These are phyloP conservation scores for Colletotrichum sp. DNA, from an alignment of 2,329 filamentous ascomycete species.

Conservation along the genomic window DNA sequence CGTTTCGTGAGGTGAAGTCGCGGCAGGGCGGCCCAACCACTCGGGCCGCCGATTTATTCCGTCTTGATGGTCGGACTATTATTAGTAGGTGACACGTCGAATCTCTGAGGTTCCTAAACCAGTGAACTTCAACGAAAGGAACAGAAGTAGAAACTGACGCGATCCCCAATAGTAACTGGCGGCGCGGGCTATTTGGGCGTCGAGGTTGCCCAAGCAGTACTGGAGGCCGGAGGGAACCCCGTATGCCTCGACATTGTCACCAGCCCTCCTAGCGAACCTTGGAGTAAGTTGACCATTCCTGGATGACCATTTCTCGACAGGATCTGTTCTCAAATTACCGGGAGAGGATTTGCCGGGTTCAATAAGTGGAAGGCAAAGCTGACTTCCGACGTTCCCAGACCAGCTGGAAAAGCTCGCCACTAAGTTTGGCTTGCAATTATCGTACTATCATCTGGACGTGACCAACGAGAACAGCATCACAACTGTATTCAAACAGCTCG, in stretches of 20 bases:
- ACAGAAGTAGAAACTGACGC: neutral
- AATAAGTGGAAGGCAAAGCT: neutral
- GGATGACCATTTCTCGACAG: neutral
- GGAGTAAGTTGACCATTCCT: conserved; percentile 19
- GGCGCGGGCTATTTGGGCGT: conserved; percentile 27
- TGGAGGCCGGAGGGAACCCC: conserved; percentile 37
- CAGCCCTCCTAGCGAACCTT: conserved; percentile 18
- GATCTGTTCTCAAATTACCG: neutral
- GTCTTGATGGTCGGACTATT: neutral
- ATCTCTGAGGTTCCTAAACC: neutral
- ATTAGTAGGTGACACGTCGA: neutral
- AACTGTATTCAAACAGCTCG: conserved; percentile 23
- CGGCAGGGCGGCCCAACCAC: neutral
- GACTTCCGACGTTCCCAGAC: neutral
- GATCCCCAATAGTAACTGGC: conserved; percentile 26
- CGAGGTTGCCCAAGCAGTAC: conserved; percentile 24
- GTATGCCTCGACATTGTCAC: conserved; percentile 32
- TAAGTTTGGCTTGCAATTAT: conserved; percentile 11
- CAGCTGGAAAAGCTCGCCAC: neutral
- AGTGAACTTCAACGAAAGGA: neutral
- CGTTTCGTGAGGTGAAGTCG: neutral
- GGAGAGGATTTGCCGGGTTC: neutral
- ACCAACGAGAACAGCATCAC: conserved; percentile 22
- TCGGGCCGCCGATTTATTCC: neutral
- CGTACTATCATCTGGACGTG: conserved; percentile 28